These are phyloP conservation scores for Westerdykella sp. DNA, from an alignment of 2,329 filamentous ascomycete genomes.

Conservation along the genomic window DNA sequence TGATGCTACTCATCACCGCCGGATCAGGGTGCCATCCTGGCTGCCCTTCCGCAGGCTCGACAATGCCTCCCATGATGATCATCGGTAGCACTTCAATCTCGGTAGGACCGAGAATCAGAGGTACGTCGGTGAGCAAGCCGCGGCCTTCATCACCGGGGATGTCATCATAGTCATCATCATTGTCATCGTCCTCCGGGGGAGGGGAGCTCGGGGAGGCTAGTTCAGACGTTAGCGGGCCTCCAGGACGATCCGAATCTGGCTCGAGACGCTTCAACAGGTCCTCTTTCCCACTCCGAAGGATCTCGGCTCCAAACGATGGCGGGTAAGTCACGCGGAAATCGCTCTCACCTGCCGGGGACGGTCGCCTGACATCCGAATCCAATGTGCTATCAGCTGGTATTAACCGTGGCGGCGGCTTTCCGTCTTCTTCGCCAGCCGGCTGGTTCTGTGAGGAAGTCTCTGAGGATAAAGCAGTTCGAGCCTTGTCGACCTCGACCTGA, in stretches of 20 bases:
- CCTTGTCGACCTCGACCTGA: conserved; percentile 34
- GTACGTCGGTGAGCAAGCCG: conserved; percentile 85
- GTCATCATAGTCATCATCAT: conserved; percentile 71
- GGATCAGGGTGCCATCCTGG: conserved; percentile 46
- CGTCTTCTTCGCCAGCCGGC: conserved; percentile 10
- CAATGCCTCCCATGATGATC: conserved; percentile 93
- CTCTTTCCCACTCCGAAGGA: conserved; percentile 46
- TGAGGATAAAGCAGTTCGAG: conserved; percentile 11
- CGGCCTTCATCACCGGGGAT: conserved; percentile 66
- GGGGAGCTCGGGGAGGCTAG: conserved; percentile 38
- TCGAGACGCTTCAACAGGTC: conserved; percentile 48
- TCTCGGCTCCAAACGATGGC: conserved; percentile 44
- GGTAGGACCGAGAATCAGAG: conserved; percentile 85
- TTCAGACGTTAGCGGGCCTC: conserved; percentile 32
- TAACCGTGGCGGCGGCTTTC: conserved; percentile 16
- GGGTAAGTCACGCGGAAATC: conserved; percentile 47
- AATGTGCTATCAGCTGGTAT: conserved; percentile 25
- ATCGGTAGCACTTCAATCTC: conserved; percentile 95
- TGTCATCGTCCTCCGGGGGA: conserved; percentile 55
- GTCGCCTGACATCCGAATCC: conserved; percentile 33
- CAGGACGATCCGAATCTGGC: conserved; percentile 38
- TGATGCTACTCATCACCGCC: conserved; percentile 51
- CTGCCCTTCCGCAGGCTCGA: conserved; percentile 68
- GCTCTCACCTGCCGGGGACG: conserved; percentile 38
- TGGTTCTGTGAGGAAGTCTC: conserved; percentile 14